These are phyloP conservation scores for Endogone sp. DNA, from an alignment of 192 early-diverging fungal genomes.

Conservation along the genomic window DNA sequence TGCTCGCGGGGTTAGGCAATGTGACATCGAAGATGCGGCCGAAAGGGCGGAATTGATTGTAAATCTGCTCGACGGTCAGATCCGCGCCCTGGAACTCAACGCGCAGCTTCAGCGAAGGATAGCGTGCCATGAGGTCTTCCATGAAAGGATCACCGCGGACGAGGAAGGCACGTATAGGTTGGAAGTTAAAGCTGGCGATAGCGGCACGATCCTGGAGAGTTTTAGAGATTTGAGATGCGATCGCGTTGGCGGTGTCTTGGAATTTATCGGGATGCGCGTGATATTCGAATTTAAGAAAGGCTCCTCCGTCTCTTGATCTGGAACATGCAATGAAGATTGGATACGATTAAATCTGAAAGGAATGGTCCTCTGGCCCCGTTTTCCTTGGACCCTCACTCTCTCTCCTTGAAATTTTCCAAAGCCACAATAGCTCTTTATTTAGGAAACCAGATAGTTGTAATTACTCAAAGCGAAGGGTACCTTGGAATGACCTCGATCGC, in stretches of 20 bases:
- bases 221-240: constrained; percentile 34
- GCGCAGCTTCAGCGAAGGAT: constrained; percentile 43
- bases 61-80: constrained; percentile 63
- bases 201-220: constrained; percentile 51
- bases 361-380: too few species aligned
- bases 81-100: constrained; percentile 80
- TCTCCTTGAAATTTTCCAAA: too few species aligned
- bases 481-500: constrained; percentile 46
- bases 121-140: constrained; percentile 63
- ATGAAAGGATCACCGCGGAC: constrained; percentile 70
- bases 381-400: too few species aligned
- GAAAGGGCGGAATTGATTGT: constrained; percentile 68
- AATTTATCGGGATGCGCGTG: constrained; percentile 23
- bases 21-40: constrained; percentile 83
- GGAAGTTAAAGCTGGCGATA: constrained; percentile 66
- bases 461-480: too few species aligned
- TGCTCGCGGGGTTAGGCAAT: constrained; percentile 52
- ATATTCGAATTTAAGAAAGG: constrained; percentile 51
- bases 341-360: neutral
- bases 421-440: too few species aligned
- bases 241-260: constrained; percentile 33
- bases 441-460: too few species aligned
- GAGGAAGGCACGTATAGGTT: constrained; percentile 55
- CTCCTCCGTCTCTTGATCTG: constrained; percentile 46
- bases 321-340: neutral